Evolutionary conservation across 2,329 filamentous ascomycete species (phyloP), one percentile per base, ranked within the genome.

Genomic region (Trichoderma sp.): DNA sequence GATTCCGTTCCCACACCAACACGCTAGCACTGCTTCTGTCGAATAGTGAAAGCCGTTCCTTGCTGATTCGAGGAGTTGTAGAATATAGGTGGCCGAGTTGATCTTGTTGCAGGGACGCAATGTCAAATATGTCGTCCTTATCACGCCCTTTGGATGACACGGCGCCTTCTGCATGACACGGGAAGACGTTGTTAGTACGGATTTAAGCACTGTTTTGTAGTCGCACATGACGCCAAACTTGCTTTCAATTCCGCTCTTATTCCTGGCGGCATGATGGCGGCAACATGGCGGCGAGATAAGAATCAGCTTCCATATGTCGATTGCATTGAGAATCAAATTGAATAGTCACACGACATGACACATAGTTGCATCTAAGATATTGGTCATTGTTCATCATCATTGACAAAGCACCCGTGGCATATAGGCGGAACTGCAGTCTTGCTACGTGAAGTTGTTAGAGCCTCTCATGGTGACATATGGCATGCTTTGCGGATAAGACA

Each of bases 91-190:
- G 34, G 34, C 23, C 13, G 34, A 61, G 36, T 50, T 50, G 55
- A 39, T 43, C 39, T 55, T 3, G 26, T n/a, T 26, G 36, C 69
- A 59, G 62, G 23, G 50, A 23, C 53, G 30, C 36, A 17, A 64
- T 72, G 70, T 72, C 70, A 70, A 55, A 72, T 58, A 68, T 69
- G 70, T 63, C 47, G 36, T 64, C 13, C 30, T 15, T 36, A 50
- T n/a, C 59, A 23, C 70, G 70, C 70, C 70, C 65, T 72, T 70
- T 23, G 9, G 6, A 70, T 50, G 70, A 72, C 70, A 72, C 63
- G 57, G 26, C 55, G 20, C 53, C 53, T 36, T 58, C 39, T 61
- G 65, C 36, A 28, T 62, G 66, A 69, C 26, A 7, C n/a, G 55
- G 32, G 2, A 17, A 36, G 9, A 36, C 13, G 15, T 6, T 30